Conservation (phyloP, 768 basidiomycete genomes). For the Phaeotremella fagi region DNA sequence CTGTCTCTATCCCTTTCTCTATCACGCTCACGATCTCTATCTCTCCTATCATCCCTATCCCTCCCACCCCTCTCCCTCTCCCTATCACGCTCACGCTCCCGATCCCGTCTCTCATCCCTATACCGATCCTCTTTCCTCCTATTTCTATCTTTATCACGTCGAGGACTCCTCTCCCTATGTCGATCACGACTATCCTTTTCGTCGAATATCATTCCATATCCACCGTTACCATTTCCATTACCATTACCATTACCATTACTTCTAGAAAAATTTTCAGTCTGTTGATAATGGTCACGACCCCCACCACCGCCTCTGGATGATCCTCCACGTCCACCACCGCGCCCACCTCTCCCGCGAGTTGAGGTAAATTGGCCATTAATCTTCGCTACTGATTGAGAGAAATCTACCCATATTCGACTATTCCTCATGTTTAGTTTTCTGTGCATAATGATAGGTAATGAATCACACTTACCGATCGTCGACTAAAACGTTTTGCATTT, state of each 20-base stretch:
- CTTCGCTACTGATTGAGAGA: constrained; percentile 93
- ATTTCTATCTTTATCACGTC: constrained; percentile 37
- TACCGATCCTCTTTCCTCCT: constrained; percentile 23
- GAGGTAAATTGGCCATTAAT: constrained; percentile 73
- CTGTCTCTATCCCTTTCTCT: constrained; percentile 23
- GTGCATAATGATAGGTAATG: not conserved
- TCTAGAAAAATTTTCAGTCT: no score
- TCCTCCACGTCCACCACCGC: constrained; percentile 23
- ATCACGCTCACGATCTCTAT: constrained; percentile 11
- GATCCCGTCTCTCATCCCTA: constrained; percentile 28
- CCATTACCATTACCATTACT: no score
- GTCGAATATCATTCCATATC: constrained; percentile 19
- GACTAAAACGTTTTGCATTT: constrained; percentile 98
- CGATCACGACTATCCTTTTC: constrained; percentile 5
- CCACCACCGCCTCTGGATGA: constrained; percentile 49
- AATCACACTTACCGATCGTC: constrained; percentile 62
- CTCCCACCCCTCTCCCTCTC: constrained; percentile 8
- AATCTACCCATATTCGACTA: constrained; percentile 92
- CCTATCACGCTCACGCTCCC: constrained; percentile 14
- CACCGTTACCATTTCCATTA: constrained; percentile 10
- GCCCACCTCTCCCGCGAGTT: constrained; percentile 49
- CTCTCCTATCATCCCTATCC: constrained; percentile 28
- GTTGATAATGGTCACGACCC: no score
- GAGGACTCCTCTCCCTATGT: constrained; percentile 19
- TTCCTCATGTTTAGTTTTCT: not conserved